Evolutionary conservation across 2,329 filamentous ascomycete species (phyloP), one percentile per base, ranked within the genome.

Genomic region (Arthrobotrys pseudoclavata): DNA sequence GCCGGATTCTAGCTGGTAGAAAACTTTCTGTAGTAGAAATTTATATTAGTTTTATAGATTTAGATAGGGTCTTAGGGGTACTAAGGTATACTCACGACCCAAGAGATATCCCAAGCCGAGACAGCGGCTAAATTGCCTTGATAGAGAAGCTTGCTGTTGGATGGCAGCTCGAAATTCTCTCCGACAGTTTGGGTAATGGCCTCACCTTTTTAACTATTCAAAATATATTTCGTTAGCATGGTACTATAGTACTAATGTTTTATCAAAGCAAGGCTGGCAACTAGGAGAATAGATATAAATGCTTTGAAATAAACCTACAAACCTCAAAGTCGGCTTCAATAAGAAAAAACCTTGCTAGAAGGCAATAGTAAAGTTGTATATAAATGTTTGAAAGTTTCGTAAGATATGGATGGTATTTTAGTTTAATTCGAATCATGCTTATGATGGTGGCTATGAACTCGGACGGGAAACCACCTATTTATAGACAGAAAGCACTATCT

Each of bases 1-100:
- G 42, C 42, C 42, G 18, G 42, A 45, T 45, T 45, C 42, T 20
- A 45, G 42, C 20, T 45, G 42, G 42, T 45, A 45, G 42, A 45
- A 45, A 9, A 45, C 42, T 45, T 45, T 45, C 42, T 45, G 7
- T 9, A n/a, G 13, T 15, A 9, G n/a, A 40, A n/a, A n/a, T 20
- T 45, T 45, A 18, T 45, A 40, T 18, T 45, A 45, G 15, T 20
- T 7, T 20, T 15, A 42, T n/a, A 42, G 4, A 15, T 15, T 42
- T 3, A 2, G 13, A 42, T 2, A 42, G 37, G 15, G 12, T n/a
- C 1, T 42, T n/a, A 12, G 1, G 3, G 9, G 2, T 34, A 7
- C 2, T 15, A 9, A n/a, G 42, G 42, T n/a, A 6, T 6, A 18
- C 42, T 45, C 1, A 45, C 42, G n/a, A 45, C n/a, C 42, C 42